A percentile compares a stretch with the other conserved stretches of the same genome.
Evolutionary conservation across 768 basidiomycete genomes (phyloP).

Genomic region (Glaciozyma antarctica): DNA sequence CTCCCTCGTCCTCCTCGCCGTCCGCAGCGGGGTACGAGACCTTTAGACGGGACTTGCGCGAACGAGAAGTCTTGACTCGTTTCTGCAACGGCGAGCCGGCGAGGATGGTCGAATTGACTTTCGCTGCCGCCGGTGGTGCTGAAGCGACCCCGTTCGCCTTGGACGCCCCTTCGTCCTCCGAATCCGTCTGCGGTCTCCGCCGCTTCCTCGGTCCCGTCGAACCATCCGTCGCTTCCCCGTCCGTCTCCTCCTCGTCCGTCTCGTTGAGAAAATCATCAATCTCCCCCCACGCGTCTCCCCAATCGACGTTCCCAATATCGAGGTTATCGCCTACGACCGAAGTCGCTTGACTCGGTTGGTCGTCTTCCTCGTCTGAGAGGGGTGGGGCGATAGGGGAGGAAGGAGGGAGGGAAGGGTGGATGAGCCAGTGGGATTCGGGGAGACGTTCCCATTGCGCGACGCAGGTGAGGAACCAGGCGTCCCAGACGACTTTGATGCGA

Average conservation of each 20-base stretch:
- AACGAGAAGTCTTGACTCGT: conserved; percentile 23
- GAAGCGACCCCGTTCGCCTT: background rate
- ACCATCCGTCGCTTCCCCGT: background rate
- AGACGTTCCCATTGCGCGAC: conserved; percentile 77
- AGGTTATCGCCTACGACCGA: conserved; percentile 37
- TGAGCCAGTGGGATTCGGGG: conserved; percentile 66
- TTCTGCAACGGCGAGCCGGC: conserved; percentile 24
- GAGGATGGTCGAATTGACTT: background rate
- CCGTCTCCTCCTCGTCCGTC: conserved; percentile 26
- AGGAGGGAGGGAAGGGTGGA: conserved; percentile 13
- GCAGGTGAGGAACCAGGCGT: conserved; percentile 81
- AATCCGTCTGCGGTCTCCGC: background rate
- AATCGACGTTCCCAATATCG: conserved; percentile 55
- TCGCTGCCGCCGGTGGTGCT: background rate
- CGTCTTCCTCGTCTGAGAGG: conserved; percentile 48
- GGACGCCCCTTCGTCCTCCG: background rate
- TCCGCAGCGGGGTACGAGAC: conserved; percentile 13
- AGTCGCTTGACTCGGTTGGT: conserved; percentile 33
- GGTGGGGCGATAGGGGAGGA: background rate
- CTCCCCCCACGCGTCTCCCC: conserved; percentile 75
- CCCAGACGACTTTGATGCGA: conserved; percentile 72
- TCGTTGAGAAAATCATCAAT: conserved; percentile 66
- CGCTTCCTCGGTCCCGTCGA: background rate
- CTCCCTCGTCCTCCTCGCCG: background rate
- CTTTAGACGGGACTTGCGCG: conserved; percentile 17